Base-by-base conservation (phyloP, 31 red algal species). In the Asparagopsis taxiformis region DNA sequence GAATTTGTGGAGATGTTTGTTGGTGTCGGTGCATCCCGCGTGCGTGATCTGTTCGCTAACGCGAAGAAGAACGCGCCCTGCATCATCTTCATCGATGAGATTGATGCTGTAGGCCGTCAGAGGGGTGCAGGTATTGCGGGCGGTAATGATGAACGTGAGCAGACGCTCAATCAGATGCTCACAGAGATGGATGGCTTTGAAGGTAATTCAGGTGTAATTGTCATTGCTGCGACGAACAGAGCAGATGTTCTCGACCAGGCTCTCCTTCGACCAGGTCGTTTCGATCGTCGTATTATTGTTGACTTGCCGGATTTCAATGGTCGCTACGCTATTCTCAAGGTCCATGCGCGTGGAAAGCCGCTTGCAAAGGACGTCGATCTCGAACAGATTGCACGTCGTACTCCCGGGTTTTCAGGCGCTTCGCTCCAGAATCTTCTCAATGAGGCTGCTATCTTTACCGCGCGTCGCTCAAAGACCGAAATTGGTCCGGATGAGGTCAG, bases 1-100 rank as follows among this genome's bases (percentile, higher is more conserved):
- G 94, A 97, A 72, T 97, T 97, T 93, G 94, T 97, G 16, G 94
- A 97, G 43, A 97, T 97, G 94, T 97, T 97, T 68, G 90, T 97
- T 7, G 94, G 94, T 75, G 94, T 97, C 1, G 94, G 94, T 65
- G 94, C 94, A 7, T 89, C 88, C 29, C 88, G 94, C 22, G 94
- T 97, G 23, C 79, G 94, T n/a, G 89, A 97, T 56, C 79, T 97
- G 2, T 97, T 97, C 64, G 68, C 72, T 21, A 78, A 97, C 29
- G 94, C 94, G 3, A 97, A 97, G 66, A 94, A 98, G 80, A 94
- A 94, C 55, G 91, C 95, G 17, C 90, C 91, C 2, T 91, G 91
- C 74, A 94, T 98, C 48, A 87, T 98, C 75, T 94, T 98, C 78
- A 98, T 94, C 62, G 95, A 94, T 61, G 95, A 94, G 52, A 98